Evolutionary conservation across 2,329 filamentous ascomycete genomes (phyloP), one percentile per base, ranked within the genome.

Genomic region (Clonostachys rhizophaga): DNA sequence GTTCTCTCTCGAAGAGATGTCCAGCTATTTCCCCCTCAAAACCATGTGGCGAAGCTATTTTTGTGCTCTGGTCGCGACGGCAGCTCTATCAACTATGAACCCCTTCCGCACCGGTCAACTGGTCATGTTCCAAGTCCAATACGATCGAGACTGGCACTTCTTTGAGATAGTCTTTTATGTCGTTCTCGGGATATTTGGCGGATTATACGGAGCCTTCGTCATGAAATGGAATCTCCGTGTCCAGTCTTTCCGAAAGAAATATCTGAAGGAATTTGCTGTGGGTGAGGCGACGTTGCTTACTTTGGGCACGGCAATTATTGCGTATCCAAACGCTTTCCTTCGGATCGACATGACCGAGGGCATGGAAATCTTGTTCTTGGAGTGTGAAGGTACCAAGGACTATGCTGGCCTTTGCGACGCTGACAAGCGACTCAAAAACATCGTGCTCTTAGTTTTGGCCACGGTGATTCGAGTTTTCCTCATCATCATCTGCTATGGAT

Each of bases 1-100:
- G 14, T 99, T 99, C 70, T 96, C 92, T 4, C 74, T 99, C 7
- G 94, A 99, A 71, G 94, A 99, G 74, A 96, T 99, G 87, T 92
- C 91, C 14, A 95, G 84, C 49, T 87, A 96, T 60, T 99, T 99
- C 57, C 94, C 94, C 0, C 79, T 99, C 17, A 97, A 97, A 69
- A 99, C 94, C 1, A 82, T 99, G 68, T 97, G 94, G 94, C 81
- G 94, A 56, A 96, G 91, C 63, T 99, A 97, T 65, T 97, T 99
- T 65, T 99, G 94, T 67, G 94, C 94, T 33, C 71, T 99, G 53
- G 92, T 99, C 6, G 94, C 91, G 6, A 97, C 94, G 1, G 90
- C 91, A 44, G 90, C 96, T 14, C 71, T 99, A 37, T 87, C 94
- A 24, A 89, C 89, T 49, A 95, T 99, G 89, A 99, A 99, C 57